These are phyloP conservation scores for Leishmania aethiopica DNA, from an alignment of 208 protist genomes.

Conservation along the genomic window DNA sequence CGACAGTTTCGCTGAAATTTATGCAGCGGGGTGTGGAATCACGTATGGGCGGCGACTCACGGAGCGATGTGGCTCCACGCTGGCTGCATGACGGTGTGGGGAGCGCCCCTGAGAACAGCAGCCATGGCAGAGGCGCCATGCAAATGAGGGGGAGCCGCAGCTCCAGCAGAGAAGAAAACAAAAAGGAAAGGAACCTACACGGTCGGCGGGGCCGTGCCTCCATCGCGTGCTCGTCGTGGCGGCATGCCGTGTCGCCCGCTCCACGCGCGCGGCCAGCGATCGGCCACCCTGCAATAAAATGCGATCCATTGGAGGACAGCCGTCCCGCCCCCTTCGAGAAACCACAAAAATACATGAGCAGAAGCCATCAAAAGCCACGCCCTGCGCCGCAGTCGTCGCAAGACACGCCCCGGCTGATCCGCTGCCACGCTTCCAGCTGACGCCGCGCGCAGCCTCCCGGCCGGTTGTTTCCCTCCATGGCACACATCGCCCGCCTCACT, in stretches of 20 bases:
- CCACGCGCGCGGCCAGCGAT: neutral
- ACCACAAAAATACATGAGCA: neutral
- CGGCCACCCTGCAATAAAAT: neutral
- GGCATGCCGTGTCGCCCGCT: neutral
- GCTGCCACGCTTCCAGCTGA: neutral
- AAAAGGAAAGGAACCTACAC: neutral
- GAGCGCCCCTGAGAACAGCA: neutral
- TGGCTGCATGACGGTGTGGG: neutral
- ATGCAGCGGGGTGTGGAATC: neutral
- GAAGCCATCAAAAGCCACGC: neutral
- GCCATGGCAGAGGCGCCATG: neutral
- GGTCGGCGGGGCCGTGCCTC: neutral
- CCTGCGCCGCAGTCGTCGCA: neutral
- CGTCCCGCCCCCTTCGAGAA: neutral
- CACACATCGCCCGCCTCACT: too few relatives aligned
- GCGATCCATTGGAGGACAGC: neutral
- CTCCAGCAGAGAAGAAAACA: neutral
- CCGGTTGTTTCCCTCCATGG: neutral
- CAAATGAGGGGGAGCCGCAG: neutral
- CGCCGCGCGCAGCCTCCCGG: too few relatives aligned
- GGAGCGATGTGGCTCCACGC: neutral
- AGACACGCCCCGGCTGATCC: neutral
- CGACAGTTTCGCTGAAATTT: neutral
- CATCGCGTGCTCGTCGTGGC: neutral
- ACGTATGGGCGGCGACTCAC: neutral